Evolutionary conservation across 306 rosid genomes (phyloP), one percentile per base, ranked within the genome.

Genomic region (Fragaria vesca): DNA sequence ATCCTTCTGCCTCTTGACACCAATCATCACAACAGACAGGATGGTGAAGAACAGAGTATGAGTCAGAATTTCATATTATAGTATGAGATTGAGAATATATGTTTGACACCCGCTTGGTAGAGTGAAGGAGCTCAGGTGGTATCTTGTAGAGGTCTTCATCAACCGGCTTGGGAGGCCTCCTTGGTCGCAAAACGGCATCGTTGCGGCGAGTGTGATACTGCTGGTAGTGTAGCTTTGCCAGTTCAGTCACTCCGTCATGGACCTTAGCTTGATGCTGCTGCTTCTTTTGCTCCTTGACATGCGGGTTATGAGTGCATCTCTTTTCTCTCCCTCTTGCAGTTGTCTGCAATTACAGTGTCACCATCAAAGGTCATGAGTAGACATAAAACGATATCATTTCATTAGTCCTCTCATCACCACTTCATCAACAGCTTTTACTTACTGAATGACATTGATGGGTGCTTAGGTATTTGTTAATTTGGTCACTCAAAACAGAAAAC

Each of bases 111-210:
- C 91, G 69, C 81, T 90, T 95, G 21, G 90, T 81, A 2, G 85
- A 75, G 65, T 79, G 92, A 38, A 92, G 97, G 12, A 92, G 91
- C 7, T 91, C 89, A 1, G 98, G 97, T 3, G 98, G 92, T 72
- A 95, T 95, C 79, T 89, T 88, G 79, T 95, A 95, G 77, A 95
- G 97, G 85, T 95, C 98, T 77, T 95, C 96, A 34, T 95, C 97
- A 0, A 95, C 91, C 0, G 97, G 93, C 51, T 90, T 92, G 0
- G 97, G 89, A n/a, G 66, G 63, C 58, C 82, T 36, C 54, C 69
- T 76, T 2, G 78, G n/a, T 4, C 72, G 51, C n/a, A 81, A 69
- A 72, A 83, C 84, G 84, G 57, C 74, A 83, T 74, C 83, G 82
- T 75, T 12, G n/a, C 32, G 36, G 12, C 13, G 66, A 26, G 73